Evolutionary conservation across 257 asterid genomes (phyloP), one percentile per base, ranked within the genome.

Genomic region (Solanum sparsipilum): DNA sequence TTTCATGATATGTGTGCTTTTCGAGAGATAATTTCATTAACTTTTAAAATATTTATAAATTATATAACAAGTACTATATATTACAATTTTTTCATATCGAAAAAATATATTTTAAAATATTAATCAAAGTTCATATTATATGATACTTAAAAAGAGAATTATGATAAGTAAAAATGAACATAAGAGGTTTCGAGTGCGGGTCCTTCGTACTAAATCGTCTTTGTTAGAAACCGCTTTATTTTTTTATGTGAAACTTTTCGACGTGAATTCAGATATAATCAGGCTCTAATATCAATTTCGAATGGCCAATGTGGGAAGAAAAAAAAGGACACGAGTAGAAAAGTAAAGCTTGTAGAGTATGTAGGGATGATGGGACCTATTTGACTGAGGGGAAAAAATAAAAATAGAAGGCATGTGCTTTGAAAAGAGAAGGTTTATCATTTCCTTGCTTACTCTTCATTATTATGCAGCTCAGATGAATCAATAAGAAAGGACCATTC

Each of bases 221-320:
- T 56, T 7, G 63, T 20, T 7, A 20, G 2, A 56, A 5, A 56
- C 2, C 2, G 0, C 11, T 56, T 3, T 3, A 56, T 21, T 1
- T 0, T 20, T 7, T 3, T 0, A 18, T 58, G 25, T 20, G 2
- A 1, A 21, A 20, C 2, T 7, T 20, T 21, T 3, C 11, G 0
- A 58, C 0, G n/a, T 0, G 0, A 7, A 48, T 48, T 0, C 0
- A 2, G 0, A 58, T 20, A 20, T 56, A 56, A 0, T 56, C 2
- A 6, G 1, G 0, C n/a, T 56, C 0, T 0, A 56, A 18, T 3
- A 2, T 56, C 4, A 7, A 56, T 56, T 18, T 0, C 65, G n/a
- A 0, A 56, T 9, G 9, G 9, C 52, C 18, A 44, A 44, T 2
- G 6, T 15, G 4, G 10, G 8, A 16, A 52, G 23, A 7, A 56